Conservation (phyloP, 1,284 basidiomycete species). For the Ustilago curta region DNA sequence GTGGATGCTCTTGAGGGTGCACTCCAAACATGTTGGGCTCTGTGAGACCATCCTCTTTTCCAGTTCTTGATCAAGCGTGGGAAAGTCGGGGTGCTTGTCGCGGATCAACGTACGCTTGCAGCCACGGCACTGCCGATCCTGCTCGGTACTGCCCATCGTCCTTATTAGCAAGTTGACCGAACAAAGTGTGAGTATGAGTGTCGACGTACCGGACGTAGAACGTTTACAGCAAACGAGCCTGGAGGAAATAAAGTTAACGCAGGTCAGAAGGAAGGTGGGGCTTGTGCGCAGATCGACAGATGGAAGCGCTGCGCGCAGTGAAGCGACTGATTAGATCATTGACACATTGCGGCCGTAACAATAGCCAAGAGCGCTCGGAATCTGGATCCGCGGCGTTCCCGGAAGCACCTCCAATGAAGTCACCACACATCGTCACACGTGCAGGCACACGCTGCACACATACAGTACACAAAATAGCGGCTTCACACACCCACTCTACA, state of each 20-base stretch:
- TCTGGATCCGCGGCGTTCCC: not conserved
- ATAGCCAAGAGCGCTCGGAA: not conserved
- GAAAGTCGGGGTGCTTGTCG: slow-evolving; percentile 1
- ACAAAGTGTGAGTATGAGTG: no score
- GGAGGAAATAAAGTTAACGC: no score
- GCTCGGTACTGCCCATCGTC: no score
- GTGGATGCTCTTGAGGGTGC: slow-evolving; percentile 3
- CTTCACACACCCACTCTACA: no score
- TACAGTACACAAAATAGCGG: no score
- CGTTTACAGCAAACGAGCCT: no score
- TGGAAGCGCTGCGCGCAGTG: not conserved
- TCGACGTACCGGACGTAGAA: no score
- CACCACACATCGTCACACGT: not conserved
- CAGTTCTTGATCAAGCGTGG: not conserved
- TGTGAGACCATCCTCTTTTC: slow-evolving; percentile 9
- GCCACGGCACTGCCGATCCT: not conserved
- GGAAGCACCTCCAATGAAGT: not conserved
- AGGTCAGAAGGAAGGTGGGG: no score
- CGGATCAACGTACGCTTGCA: slow-evolving; percentile 2
- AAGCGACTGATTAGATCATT: not conserved
- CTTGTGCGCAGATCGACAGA: no score
- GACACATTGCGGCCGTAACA: not conserved
- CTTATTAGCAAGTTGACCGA: not conserved
- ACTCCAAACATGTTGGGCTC: slow-evolving; percentile 16
- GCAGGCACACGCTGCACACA: no score